phyloP scores from a whole-genome alignment of 108 stramenopile genomes.

The Skeletonema marinoi region DNA sequence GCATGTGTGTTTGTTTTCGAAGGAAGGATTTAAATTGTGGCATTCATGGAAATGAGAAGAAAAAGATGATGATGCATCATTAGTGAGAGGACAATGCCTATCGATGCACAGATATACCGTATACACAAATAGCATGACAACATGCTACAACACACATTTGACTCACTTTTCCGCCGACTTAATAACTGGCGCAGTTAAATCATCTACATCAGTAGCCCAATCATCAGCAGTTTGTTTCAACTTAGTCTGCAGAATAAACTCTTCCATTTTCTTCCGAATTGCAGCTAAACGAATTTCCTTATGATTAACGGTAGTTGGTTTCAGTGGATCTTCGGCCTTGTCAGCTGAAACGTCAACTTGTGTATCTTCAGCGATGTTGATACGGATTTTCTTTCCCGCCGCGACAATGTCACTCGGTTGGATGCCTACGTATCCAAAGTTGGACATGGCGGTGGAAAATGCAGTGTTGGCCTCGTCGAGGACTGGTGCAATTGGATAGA shows the following conservation, averaged over 20 bases:
- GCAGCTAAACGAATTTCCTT: constrained; percentile 83
- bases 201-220: constrained; percentile 84
- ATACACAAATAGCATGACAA: neutral
- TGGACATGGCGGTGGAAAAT: constrained; percentile 81
- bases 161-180: constrained; percentile 78
- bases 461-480: constrained; percentile 76
- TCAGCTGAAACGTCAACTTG: neutral
- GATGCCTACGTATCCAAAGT: constrained; percentile 70
- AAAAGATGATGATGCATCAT: no score
- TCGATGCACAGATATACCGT: neutral
- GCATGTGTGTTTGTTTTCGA: neutral
- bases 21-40: no score
- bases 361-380: constrained; percentile 51
- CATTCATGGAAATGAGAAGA: no score
- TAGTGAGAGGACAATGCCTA: neutral
- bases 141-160: no score
- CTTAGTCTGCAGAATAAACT: constrained; percentile 68
- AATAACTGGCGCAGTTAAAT: constrained; percentile 65
- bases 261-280: constrained; percentile 86
- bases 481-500: constrained; percentile 70
- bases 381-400: constrained; percentile 71
- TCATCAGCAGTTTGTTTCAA: constrained; percentile 76
- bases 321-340: constrained; percentile 21
- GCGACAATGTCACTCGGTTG: constrained; percentile 77
- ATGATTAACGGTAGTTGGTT: constrained; percentile 58